phyloP scores from a whole-genome alignment of 2,329 filamentous ascomycete species.

The Setomelanomma holmii region DNA sequence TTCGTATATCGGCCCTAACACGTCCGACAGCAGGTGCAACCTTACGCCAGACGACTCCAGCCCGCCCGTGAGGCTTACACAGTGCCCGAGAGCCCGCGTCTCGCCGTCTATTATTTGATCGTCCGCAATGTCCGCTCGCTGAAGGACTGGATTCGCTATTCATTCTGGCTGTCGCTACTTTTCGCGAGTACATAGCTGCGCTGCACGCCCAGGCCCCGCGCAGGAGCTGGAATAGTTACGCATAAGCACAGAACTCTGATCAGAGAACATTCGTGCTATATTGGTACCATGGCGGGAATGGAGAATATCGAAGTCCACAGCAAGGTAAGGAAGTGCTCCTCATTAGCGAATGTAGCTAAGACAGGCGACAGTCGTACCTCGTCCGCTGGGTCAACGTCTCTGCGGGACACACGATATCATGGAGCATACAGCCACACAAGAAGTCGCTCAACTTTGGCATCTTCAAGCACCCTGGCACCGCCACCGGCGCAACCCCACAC shows the following conservation, averaged over 20 bases:
- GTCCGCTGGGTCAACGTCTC: conserved; percentile 96
- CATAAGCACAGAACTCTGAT: background rate
- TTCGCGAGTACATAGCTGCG: background rate
- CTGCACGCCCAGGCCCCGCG: conserved; percentile 14
- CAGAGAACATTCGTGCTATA: background rate
- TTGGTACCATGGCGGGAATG: conserved; percentile 79
- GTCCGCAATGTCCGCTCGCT: conserved; percentile 23
- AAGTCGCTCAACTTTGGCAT: conserved; percentile 99
- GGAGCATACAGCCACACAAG: conserved; percentile 97
- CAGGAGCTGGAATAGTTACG: background rate
- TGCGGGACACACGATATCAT: conserved; percentile 90
- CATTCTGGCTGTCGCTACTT: conserved; percentile 7
- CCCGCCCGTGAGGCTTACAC: conserved; percentile 14
- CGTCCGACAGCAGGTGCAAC: background rate
- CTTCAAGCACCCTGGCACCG: conserved; percentile 91
- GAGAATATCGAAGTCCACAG: conserved; percentile 97
- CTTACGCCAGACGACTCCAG: conserved; percentile 1
- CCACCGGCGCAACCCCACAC: conserved; percentile 56
- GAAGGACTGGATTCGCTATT: conserved; percentile 8
- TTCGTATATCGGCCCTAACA: background rate
- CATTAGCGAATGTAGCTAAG: conserved; percentile 19
- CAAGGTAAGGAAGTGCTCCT: conserved; percentile 69
- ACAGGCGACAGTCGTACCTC: conserved; percentile 81
- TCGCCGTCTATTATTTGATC: conserved; percentile 7
- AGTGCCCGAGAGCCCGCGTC: background rate